phyloP scores from a whole-genome alignment of 176 grass and related monocot genomes.

The Metroxylon sagu region DNA sequence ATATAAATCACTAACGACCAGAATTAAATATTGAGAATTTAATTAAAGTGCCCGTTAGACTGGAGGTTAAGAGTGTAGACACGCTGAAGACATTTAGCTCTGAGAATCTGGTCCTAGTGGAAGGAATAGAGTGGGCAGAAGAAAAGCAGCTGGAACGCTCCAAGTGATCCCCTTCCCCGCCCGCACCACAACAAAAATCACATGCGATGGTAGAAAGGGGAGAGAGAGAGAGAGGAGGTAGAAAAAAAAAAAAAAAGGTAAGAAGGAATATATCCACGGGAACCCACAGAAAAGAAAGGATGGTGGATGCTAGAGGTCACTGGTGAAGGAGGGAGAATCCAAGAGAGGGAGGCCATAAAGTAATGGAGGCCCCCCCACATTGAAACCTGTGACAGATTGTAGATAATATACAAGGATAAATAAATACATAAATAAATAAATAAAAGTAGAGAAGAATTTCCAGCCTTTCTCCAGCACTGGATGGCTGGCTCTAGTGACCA shows the following conservation, averaged over 20 bases:
- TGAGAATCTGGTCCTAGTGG: neutral
- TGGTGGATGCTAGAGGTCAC: too few relatives aligned
- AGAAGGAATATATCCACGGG: constrained; percentile 17
- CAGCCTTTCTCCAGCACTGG: neutral
- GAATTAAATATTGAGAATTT: too few relatives aligned
- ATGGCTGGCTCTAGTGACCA: neutral
- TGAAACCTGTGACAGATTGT: neutral
- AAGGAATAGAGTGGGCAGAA: constrained; percentile 12
- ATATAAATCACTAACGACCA: too few relatives aligned
- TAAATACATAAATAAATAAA: too few relatives aligned
- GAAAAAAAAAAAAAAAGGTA: constrained; percentile 15
- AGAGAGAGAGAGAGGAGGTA: constrained; percentile 13
- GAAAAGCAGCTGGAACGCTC: neutral
- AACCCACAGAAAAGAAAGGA: neutral
- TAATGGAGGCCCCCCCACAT: neutral
- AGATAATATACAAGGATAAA: neutral
- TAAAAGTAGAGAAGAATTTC: too few relatives aligned
- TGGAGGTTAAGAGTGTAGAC: too few relatives aligned
- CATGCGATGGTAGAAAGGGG: constrained; percentile 8
- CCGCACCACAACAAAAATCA: constrained; percentile 27
- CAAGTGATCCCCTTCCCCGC: neutral
- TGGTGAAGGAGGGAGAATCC: neutral
- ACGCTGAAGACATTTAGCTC: neutral
- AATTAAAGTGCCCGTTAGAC: too few relatives aligned
- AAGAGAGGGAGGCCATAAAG: constrained; percentile 8